Evolutionary conservation across 2,329 filamentous ascomycete species (phyloP).

Genomic region (Juglanconis oblonga): DNA sequence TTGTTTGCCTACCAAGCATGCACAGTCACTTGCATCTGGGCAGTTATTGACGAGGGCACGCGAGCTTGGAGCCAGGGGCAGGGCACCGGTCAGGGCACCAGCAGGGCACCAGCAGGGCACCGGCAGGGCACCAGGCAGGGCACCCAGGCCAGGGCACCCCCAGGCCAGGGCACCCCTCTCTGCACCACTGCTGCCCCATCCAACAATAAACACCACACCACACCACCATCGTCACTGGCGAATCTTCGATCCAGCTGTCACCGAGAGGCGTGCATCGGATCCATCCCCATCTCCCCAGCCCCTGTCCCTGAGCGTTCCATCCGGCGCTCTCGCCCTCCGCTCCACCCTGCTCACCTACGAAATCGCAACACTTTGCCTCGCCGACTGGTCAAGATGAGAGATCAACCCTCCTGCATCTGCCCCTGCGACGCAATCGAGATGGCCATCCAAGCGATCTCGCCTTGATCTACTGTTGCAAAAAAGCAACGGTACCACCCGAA

Average conservation of each 20-base stretch:
- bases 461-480: background rate
- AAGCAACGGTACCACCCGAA: background rate
- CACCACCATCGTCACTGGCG: background rate
- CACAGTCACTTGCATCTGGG: too few species aligned
- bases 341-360: constrained; percentile 13
- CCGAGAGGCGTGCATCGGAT: constrained; percentile 11
- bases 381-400: constrained; percentile 18
- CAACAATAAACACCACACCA: background rate
- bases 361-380: constrained; percentile 22
- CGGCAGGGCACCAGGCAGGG: background rate
- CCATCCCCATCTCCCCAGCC: constrained; percentile 20
- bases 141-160: background rate
- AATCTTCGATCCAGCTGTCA: constrained; percentile 22
- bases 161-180: background rate
- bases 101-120: too few species aligned
- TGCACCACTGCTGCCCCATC: background rate
- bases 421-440: constrained; percentile 17
- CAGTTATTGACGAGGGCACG: too few species aligned
- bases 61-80: too few species aligned
- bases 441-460: constrained; percentile 12
- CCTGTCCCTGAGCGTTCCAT: background rate
- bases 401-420: constrained; percentile 14
- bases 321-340: background rate
- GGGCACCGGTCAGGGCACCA: too few species aligned
- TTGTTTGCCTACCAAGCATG: too few species aligned